Evolutionary conservation across 306 rosid species (phyloP), one percentile per base, ranked within the genome.

Genomic region (Pterocarpus macrocarpus): DNA sequence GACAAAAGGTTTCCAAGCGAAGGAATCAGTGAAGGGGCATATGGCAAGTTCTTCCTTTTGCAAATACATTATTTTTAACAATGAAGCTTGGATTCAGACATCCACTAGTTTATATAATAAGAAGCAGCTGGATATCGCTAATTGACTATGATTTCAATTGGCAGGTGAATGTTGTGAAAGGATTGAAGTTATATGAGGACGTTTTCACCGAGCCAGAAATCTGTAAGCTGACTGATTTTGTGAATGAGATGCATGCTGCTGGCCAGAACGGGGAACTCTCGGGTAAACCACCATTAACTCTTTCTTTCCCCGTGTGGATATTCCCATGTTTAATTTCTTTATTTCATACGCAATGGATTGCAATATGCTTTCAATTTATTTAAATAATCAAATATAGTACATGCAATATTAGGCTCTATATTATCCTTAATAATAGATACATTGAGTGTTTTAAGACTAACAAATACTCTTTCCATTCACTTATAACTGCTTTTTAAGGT

Each of bases 131-230:
- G 77, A 49, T 61, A 33, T 79, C 71, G 77, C 78, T 90, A 79
- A 87, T 66, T 75, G 89, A 63, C 43, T 65, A 76, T 69, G 32
- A 52, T 76, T 81, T 77, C 76, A 61, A 80, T 76, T 89, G 85
- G 69, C 90, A 95, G 99, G 98, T 93, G 81, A 95, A 95, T 89
- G 98, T 90, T 69, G 99, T 93, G 80, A 95, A 91, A 77, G 99
- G 99, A 34, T 82, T 95, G 16, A 95, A 92, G 83, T 75, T 94
- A 85, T 93, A 90, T 78, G 98, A 95, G 56, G 89, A 91, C 38
- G 36, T 91, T 64, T 95, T 95, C 69, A 82, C 94, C 52, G 89
- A 87, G 9, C 79, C 89, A 69, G 97, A 95, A 74, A 83, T 95
- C 76, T 71, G 69, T 80, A 95, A 91, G 79, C 82, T 95, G 87